A percentile compares a stretch with the other conserved stretches of the same genome.
phyloP scores from a whole-genome alignment of 2,329 filamentous ascomycete species.

The Dactylellina sp. region DNA sequence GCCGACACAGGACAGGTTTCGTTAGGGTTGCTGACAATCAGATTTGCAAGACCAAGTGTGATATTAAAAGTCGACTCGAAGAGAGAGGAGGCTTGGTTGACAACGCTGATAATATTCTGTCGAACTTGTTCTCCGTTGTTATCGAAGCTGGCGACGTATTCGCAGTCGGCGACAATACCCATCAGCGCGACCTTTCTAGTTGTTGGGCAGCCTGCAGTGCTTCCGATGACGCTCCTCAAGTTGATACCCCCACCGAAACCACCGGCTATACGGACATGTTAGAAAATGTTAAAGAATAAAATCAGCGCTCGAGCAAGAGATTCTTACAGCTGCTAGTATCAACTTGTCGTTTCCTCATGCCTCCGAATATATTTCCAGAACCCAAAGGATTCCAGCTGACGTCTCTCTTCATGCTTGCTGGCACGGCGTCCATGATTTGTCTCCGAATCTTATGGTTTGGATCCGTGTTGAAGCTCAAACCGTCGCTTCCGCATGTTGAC shows the following conservation, averaged over 20 bases:
- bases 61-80: constrained; percentile 96
- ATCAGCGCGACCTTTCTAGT: constrained; percentile 93
- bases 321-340: constrained; percentile 71
- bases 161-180: constrained; percentile 92
- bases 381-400: constrained; percentile 67
- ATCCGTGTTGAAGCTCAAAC: constrained; percentile 81
- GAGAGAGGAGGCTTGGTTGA: constrained; percentile 83
- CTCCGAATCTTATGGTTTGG: constrained; percentile 74
- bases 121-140: constrained; percentile 68
- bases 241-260: constrained; percentile 86
- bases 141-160: constrained; percentile 80
- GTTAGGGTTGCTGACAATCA: constrained; percentile 79
- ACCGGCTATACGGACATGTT: constrained; percentile 65
- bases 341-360: constrained; percentile 72
- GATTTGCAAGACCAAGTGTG: constrained; percentile 85
- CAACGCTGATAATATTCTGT: constrained; percentile 80
- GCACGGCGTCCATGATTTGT: constrained; percentile 67
- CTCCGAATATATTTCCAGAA: constrained; percentile 69
- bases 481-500: constrained; percentile 77
- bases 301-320: background rate
- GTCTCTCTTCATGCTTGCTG: constrained; percentile 73
- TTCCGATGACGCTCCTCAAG: constrained; percentile 81
- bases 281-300: constrained; percentile 31
- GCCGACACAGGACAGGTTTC: constrained; percentile 75
- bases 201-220: constrained; percentile 82